phyloP scores from a whole-genome alignment of 768 basidiomycete species.

The Zangia roseola region DNA sequence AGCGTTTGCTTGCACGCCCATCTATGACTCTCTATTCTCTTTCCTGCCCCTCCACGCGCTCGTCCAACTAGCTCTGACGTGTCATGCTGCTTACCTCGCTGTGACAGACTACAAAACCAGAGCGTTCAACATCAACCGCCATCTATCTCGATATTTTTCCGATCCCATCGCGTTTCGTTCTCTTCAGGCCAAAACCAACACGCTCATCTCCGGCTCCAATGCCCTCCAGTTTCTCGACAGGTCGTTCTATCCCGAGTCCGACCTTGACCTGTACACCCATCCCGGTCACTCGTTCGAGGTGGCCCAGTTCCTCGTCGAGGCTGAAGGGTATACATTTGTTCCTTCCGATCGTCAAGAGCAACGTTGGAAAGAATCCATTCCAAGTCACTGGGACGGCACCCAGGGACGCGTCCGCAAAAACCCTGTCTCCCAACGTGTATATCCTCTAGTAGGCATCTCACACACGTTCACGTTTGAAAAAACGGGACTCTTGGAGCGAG shows the following conservation, averaged over 20 bases:
- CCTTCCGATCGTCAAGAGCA: conserved; percentile 21
- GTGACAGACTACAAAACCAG: conserved; percentile 22
- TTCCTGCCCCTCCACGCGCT: conserved; percentile 28
- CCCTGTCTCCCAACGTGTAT: too few species aligned
- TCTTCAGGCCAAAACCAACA: conserved; percentile 42
- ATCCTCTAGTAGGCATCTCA: conserved; percentile 4
- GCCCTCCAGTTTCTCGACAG: conserved; percentile 54
- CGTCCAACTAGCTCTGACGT: conserved; percentile 20
- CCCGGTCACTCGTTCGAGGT: conserved; percentile 32
- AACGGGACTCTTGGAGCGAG: not conserved
- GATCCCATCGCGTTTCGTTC: conserved; percentile 40
- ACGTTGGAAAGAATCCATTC: conserved; percentile 13
- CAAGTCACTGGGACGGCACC: conserved; percentile 19
- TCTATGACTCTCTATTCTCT: conserved; percentile 23
- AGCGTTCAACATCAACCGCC: conserved; percentile 36
- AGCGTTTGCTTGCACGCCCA: conserved; percentile 16
- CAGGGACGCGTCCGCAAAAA: not conserved
- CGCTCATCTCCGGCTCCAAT: conserved; percentile 52
- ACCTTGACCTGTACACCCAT: conserved; percentile 52
- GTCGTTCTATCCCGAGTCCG: conserved; percentile 41
- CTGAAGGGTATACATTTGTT: conserved; percentile 31
- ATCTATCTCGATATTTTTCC: conserved; percentile 38
- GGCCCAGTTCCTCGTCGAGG: conserved; percentile 32
- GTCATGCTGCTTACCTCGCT: conserved; percentile 12
- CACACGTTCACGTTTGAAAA: conserved; percentile 28